Base-by-base conservation (phyloP, 257 asterid genomes). In the Solanum arcanum region DNA sequence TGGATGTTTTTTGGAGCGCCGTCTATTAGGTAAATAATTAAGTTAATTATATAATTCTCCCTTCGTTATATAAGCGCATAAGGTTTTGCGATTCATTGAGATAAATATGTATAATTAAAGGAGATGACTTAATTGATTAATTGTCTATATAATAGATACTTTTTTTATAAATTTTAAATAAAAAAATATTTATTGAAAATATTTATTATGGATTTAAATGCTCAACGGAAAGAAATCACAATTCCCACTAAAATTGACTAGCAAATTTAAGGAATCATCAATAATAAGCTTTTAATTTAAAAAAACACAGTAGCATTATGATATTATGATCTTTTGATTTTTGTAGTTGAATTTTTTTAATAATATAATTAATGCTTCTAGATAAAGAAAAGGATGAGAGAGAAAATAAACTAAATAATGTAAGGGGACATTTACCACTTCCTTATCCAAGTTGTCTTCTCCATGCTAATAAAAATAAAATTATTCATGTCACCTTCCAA, bases 361-460 rank as follows among this genome's bases (percentile, higher is more conserved):
- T 47, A 80, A 46, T 29, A 37, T 29, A 80, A 47, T 47, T 46
- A 80, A 80, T 80, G 68, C 44, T 18, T 80, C 42, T 6, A 47
- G 29, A 47, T 80, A 80, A 27, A 47, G 68, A 47, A 80, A 80
- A 27, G 85, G 29, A 27, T 5, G 84, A 80, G 44, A 47, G 84
- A 47, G 84, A 29, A 27, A 78, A 27, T 7, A 25, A 77, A 76
- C 3, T n/a, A 13, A 23, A 27, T 66, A 83, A 39, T 64, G 60
- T n/a, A 60, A 37, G 39, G 77, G 29, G 77, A 84, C 62, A 70
- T 31, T 41, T 42, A 20, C 41, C 77, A 70, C 87, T 66, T 44
- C 78, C 80, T 84, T 66, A 66, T 84, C 87, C 80, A 84, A 66
- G 66, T 66, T 84, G 64, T 84, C 80, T 84, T 66, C 80, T 75